Conservation (phyloP, 345 rosid species). For the Ailanthus altissimus region DNA sequence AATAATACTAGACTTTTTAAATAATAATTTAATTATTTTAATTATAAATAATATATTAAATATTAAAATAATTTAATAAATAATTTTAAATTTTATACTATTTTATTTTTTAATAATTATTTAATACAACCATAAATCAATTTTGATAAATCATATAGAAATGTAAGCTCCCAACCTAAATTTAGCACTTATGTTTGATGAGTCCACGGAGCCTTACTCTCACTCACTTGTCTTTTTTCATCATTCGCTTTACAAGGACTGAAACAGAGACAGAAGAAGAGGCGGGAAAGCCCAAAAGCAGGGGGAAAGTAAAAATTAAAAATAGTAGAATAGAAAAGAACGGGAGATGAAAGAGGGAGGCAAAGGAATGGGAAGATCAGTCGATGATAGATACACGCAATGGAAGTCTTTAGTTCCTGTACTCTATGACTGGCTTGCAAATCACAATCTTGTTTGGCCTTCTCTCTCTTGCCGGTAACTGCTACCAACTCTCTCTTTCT, state of each 20-base stretch:
- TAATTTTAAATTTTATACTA: no score
- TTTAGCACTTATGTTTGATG: neutral
- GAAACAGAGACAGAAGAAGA: constrained; percentile 3
- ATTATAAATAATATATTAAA: no score
- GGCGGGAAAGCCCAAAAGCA: neutral
- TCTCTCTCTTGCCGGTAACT: constrained; percentile 59
- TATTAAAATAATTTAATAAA: no score
- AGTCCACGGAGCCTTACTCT: neutral
- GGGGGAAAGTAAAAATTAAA: constrained; percentile 4
- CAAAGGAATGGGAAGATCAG: constrained; percentile 27
- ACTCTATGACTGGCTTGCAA: constrained; percentile 49
- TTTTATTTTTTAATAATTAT: no score
- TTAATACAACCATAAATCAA: no score
- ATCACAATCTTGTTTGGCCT: constrained; percentile 52
- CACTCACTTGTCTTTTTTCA: neutral
- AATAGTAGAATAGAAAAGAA: neutral
- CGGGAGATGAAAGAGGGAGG: constrained; percentile 17
- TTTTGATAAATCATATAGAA: no score
- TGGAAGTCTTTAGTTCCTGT: constrained; percentile 51
- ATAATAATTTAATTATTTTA: no score
- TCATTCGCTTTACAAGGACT: neutral
- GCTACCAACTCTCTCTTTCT: neutral
- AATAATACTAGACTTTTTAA: no score
- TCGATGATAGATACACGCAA: constrained; percentile 40
- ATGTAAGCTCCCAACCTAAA: no score